These are phyloP conservation scores for Zygosaccharomyces sapae DNA, from an alignment of 1,139 yeast species.

Conservation along the genomic window DNA sequence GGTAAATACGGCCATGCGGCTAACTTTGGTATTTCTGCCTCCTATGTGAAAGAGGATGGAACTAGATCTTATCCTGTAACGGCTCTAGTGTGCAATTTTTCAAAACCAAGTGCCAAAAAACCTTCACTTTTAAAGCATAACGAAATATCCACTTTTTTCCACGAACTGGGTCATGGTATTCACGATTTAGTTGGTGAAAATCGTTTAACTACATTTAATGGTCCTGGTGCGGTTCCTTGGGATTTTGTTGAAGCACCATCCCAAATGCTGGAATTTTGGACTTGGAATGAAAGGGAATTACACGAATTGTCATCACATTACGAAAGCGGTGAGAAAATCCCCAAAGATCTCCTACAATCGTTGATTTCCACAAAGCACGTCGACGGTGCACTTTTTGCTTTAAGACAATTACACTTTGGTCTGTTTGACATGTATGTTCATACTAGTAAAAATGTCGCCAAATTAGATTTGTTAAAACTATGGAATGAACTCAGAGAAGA, in stretches of 20 bases:
- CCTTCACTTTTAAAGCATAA: constrained; percentile 74
- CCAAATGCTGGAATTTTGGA: constrained; percentile 85
- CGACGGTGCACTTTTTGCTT: constrained; percentile 63
- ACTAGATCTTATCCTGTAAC: constrained; percentile 63
- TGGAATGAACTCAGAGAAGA: constrained; percentile 67
- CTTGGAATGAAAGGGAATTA: constrained; percentile 68
- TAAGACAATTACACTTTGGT: constrained; percentile 76
- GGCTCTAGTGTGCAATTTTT: constrained; percentile 79
- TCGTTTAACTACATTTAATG: constrained; percentile 62
- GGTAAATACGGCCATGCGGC: constrained; percentile 90
- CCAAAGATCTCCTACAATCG: constrained; percentile 55
- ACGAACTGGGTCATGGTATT: constrained; percentile 86
- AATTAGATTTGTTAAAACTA: constrained; percentile 46
- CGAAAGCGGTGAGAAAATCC: constrained; percentile 53
- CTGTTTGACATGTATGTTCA: constrained; percentile 72
- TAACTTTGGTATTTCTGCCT: constrained; percentile 66
- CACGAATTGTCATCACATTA: constrained; percentile 62
- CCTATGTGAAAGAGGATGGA: constrained; percentile 48
- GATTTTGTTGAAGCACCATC: constrained; percentile 91
- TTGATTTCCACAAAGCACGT: constrained; percentile 68
- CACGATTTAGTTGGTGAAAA: constrained; percentile 72
- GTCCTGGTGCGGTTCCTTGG: constrained; percentile 66
- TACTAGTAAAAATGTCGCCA: constrained; percentile 42
- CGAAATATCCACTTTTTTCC: constrained; percentile 83
- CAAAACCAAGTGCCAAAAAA: constrained; percentile 64